phyloP scores from a whole-genome alignment of 495 filamentous ascomycete species.

The Hypoxylon lenormandii region DNA sequence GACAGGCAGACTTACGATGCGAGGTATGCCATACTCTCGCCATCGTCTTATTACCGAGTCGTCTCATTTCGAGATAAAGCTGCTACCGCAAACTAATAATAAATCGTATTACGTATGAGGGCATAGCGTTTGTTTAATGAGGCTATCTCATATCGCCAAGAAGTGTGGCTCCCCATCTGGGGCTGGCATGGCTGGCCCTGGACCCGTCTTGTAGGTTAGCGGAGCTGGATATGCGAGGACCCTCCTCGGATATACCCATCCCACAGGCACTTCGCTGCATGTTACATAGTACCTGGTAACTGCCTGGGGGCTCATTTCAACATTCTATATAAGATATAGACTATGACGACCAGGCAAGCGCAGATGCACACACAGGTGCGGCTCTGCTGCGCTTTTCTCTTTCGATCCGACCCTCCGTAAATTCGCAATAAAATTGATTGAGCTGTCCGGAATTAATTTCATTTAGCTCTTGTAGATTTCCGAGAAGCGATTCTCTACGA shows the following conservation, averaged over 20 bases:
- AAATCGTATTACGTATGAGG: conserved; percentile 38
- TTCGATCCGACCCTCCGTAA: conserved; percentile 6
- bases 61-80: conserved; percentile 4
- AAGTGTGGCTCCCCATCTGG: conserved; percentile 31
- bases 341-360: conserved; percentile 23
- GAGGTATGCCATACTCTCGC: neutral
- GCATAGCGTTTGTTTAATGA: conserved; percentile 47
- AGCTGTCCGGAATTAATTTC: conserved; percentile 15
- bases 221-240: conserved; percentile 40
- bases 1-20: no score
- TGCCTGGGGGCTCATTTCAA: conserved; percentile 38
- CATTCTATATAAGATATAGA: conserved; percentile 18
- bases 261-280: conserved; percentile 38
- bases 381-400: conserved; percentile 12
- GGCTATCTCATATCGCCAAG: conserved; percentile 46
- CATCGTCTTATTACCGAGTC: neutral
- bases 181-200: conserved; percentile 14
- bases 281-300: conserved; percentile 36
- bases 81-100: conserved; percentile 15
- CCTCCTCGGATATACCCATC: conserved; percentile 44
- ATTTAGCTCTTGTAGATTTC: conserved; percentile 14
- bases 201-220: conserved; percentile 28
- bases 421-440: conserved; percentile 21
- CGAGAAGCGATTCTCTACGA: conserved; percentile 4
- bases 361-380: conserved; percentile 13